phyloP scores from a whole-genome alignment of 2,329 filamentous ascomycete genomes.

The Karstenula rhodostoma region DNA sequence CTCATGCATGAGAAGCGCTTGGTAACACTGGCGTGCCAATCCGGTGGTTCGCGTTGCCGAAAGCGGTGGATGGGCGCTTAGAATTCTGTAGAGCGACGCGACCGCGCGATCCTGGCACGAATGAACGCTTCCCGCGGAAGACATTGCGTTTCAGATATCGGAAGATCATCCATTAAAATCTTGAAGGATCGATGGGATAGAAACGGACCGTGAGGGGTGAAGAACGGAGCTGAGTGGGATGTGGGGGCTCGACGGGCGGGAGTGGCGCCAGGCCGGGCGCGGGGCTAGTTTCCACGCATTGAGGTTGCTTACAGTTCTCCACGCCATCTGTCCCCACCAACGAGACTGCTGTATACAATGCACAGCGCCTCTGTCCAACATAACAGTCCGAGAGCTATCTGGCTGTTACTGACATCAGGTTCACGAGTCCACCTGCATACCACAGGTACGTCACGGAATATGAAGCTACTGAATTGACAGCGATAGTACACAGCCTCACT shows the following conservation, averaged over 20 bases:
- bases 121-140: not conserved
- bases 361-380: no score
- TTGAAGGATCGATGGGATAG: not conserved
- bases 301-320: not conserved
- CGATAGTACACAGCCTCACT: no score
- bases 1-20: conserved; percentile 16
- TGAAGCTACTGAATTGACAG: no score
- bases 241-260: not conserved
- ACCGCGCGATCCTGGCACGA: conserved; percentile 9
- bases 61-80: conserved; percentile 13
- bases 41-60: conserved; percentile 6
- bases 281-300: not conserved
- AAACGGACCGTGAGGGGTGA: not conserved
- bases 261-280: not conserved
- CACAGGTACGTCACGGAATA: no score
- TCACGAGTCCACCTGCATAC: no score
- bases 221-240: not conserved
- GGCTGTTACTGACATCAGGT: no score
- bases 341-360: not conserved
- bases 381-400: no score
- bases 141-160: conserved; percentile 4
- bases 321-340: not conserved
- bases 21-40: conserved; percentile 7
- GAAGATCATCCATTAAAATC: not conserved
- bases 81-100: not conserved